Percentiles rank a stretch among this genome's conserved stretches.
phyloP scores from a whole-genome alignment of 352 stramenopile species.

The Pythium volutum region DNA sequence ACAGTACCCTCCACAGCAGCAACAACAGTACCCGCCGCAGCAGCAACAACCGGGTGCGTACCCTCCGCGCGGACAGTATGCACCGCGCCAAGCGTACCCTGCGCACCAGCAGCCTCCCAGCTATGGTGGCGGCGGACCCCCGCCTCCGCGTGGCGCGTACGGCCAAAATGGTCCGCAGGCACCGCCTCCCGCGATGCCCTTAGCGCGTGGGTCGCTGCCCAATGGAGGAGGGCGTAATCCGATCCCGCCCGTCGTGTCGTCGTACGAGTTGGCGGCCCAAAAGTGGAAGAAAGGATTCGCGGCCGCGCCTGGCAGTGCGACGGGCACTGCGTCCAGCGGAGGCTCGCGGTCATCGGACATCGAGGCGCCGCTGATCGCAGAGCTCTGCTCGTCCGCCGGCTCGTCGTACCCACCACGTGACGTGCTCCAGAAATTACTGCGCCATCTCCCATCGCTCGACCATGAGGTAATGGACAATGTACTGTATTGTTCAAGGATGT shows the following conservation, averaged over 20 bases:
- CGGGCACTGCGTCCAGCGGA: background rate
- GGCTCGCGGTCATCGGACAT: constrained; percentile 43
- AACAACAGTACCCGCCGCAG: constrained; percentile 12
- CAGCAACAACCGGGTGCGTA: constrained; percentile 14
- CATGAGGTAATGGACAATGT: constrained; percentile 35
- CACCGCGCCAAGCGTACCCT: constrained; percentile 4
- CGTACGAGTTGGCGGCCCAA: constrained; percentile 73
- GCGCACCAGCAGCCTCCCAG: constrained; percentile 2
- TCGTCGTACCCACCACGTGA: constrained; percentile 80
- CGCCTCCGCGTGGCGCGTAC: constrained; percentile 5
- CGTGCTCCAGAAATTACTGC: constrained; percentile 72
- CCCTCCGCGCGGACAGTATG: constrained; percentile 1
- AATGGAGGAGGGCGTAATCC: background rate
- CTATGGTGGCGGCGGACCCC: background rate
- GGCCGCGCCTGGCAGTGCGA: constrained; percentile 10
- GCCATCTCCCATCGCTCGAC: constrained; percentile 69
- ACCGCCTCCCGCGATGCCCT: background rate
- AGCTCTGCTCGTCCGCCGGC: constrained; percentile 77
- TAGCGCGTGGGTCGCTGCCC: background rate
- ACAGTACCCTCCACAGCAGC: background rate
- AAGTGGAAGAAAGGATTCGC: constrained; percentile 79
- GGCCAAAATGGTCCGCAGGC: background rate
- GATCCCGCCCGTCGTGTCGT: constrained; percentile 33
- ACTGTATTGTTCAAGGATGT: background rate
- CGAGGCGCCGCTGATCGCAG: constrained; percentile 64